Evolutionary conservation across 768 basidiomycete genomes (phyloP), one percentile per base, ranked within the genome.

Genomic region (Kwoniella botswanensis): DNA sequence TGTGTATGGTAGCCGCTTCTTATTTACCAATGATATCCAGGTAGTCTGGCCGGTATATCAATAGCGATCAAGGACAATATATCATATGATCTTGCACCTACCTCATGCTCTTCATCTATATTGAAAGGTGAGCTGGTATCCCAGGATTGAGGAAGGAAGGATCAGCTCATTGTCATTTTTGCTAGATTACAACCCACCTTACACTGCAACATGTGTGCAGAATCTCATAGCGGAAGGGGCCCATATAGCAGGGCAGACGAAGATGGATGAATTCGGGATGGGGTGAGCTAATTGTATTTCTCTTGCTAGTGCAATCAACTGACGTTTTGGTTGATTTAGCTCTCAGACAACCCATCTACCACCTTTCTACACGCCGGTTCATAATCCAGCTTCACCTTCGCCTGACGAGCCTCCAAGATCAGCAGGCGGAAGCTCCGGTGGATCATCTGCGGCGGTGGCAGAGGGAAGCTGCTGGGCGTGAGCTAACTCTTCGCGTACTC

Each of bases 221-320:
- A 84, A 90, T 11, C 83, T 98, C 2, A 85, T 86, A 1, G 71
- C 85, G 0, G 84, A 86, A 0, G 94, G 93, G 0, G 93, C 90
- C 0, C 83, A 88, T 18, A 87, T 98, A 12, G 78, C 91, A 1
- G 96, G 94, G 1, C 97, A 97, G 84, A 90, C 94, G 0, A 95
- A 96, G 79, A 93, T 93, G 82, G 96, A 99, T 80, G 95, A 98
- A 84, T 98, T 98, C 83, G 96, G 96, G 1, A 98, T 98, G 96
- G 96, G 96, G 91, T 94, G 44, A 52, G 2, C 15, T n/a, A 42
- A 10, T 3, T 35, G 1, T 35, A 35, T 7, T 7, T 35, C 0
- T 35, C 6, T 35, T 35, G 35, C 7, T 35, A 6, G 35, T 35
- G 7, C 35, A 35, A 35, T 17, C 46, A 44, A 42, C 52, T 71